These are phyloP conservation scores for Boletus sp. DNA, from an alignment of 1,284 basidiomycete species.

Conservation along the genomic window DNA sequence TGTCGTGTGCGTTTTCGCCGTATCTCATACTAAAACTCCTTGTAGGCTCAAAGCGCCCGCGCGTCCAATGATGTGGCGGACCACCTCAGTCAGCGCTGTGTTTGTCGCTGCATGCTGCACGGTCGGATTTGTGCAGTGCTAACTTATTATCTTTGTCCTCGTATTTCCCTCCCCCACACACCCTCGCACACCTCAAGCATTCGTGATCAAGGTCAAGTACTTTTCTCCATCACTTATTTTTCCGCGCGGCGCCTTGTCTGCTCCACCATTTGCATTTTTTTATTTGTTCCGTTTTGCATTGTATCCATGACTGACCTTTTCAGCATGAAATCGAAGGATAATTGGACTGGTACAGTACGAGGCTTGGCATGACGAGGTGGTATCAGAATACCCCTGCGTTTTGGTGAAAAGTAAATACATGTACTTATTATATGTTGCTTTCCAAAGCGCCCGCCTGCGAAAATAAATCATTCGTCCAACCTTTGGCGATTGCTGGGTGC, in stretches of 20 bases:
- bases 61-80: constrained; percentile 28
- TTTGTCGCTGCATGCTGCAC: constrained; percentile 3
- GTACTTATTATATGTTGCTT: constrained; percentile 3
- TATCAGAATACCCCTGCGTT: background rate
- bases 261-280: constrained; percentile 4
- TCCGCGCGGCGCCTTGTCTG: background rate
- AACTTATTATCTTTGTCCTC: constrained; percentile 29
- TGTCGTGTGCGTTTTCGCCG: constrained; percentile 9
- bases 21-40: constrained; percentile 3
- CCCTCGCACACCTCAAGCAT: constrained; percentile 11
- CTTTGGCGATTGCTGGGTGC: constrained; percentile 1
- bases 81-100: background rate
- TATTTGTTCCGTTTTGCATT: constrained; percentile 6
- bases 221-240: constrained; percentile 17
- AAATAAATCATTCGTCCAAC: no score
- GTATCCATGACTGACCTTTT: constrained; percentile 28
- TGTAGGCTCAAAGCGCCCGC: constrained; percentile 36
- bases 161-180: constrained; percentile 7
- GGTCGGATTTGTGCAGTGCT: constrained; percentile 15
- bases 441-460: no score
- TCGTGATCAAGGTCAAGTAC: constrained; percentile 30
- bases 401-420: constrained; percentile 13
- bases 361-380: constrained; percentile 2
- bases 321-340: constrained; percentile 19
- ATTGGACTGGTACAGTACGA: constrained; percentile 1